Base-by-base conservation (phyloP, 2,329 filamentous ascomycete species). In the Lecanicillium sp. region DNA sequence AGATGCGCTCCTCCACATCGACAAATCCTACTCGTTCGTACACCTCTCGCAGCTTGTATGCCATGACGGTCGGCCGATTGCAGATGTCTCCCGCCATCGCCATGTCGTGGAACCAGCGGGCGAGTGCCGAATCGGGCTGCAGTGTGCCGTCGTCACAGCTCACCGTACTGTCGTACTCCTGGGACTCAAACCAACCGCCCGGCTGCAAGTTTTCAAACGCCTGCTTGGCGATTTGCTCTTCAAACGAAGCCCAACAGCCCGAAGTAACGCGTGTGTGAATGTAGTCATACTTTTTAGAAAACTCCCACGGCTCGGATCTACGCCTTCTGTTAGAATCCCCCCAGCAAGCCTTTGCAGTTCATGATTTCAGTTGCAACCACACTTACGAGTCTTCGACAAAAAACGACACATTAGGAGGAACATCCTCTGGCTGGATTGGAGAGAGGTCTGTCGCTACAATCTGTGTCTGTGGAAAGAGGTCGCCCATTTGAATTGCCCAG, bases 331-430 rank as follows among this genome's bases (percentile, higher is more conserved):
- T 33, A 11, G 20, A 9, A 15, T 12, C 23, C 19, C 26, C 7
- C 12, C 26, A 29, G n/a, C n/a, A n/a, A n/a, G n/a, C n/a, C n/a
- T n/a, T n/a, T n/a, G n/a, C n/a, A n/a, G n/a, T n/a, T n/a, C n/a
- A n/a, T n/a, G n/a, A n/a, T n/a, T n/a, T n/a, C n/a, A n/a, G n/a
- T n/a, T n/a, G n/a, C n/a, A 33, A 33, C n/a, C 7, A n/a, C 3
- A 61, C 65, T 55, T 59, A 66, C 63, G 66, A 67, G 57, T 90
- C 85, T 58, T 89, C 84, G 38, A 90, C 75, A 51, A 81, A 80
- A 55, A 90, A 90, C 52, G 81, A 78, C 12, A 89, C 83, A 53
- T 90, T 90, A 15, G 78, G 75, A 0, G 86, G 85, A 1, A 88
- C 82, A 40, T 77, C 70, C 4, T 67, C 67, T 2, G 83, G 81